Base-by-base conservation (phyloP, 2,329 filamentous ascomycete species). In the Pseudogymnoascus pannorum region DNA sequence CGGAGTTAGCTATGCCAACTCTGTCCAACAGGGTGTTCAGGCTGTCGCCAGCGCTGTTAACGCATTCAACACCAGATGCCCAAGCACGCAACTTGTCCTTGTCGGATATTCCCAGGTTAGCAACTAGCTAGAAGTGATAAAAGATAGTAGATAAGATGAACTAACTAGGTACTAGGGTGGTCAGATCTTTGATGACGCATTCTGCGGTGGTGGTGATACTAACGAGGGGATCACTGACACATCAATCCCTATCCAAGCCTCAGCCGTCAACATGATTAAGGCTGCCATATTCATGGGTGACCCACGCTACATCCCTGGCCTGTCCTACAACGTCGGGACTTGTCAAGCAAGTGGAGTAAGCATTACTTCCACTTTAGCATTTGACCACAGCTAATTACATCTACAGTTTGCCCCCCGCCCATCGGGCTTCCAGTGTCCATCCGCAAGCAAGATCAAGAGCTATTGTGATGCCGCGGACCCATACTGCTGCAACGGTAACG, bases 211-310 rank as follows among this genome's bases (percentile, higher is more conserved):
- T 26, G 76, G 77, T 4, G 80, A 81, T 62, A 69, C 72, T 4
- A 79, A 78, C 59, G 68, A 74, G 42, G 78, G 78, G 61, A 71
- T 81, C 58, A 69, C 72, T 20, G 78, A 76, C 58, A 78, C 79
- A 5, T 76, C 77, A 0, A 71, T 74, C 8, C 71, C 73, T 36
- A 71, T 81, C 40, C 72, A 75, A 7, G 75, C 77, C 4, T 74
- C 74, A 5, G 81, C 82, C 2, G 72, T 85, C 6, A 74, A 72
- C 3, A 79, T 79, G 68, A 80, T 88, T 66, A 86, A 85, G 72
- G 86, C 82, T 0, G 83, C 80, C 12, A 86, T 88, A 66, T 82
- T 87, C 70, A 82, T 87, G 79, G 86, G 85, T 5, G 80, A 86
- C 67, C 86, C 86, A 3, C 77, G 84, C 62, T 81, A 82, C 66